Percentiles rank a stretch among this genome's conserved stretches.
These are phyloP conservation scores for Penicillium salamii DNA, from an alignment of 495 filamentous ascomycete species.

Conservation along the genomic window DNA sequence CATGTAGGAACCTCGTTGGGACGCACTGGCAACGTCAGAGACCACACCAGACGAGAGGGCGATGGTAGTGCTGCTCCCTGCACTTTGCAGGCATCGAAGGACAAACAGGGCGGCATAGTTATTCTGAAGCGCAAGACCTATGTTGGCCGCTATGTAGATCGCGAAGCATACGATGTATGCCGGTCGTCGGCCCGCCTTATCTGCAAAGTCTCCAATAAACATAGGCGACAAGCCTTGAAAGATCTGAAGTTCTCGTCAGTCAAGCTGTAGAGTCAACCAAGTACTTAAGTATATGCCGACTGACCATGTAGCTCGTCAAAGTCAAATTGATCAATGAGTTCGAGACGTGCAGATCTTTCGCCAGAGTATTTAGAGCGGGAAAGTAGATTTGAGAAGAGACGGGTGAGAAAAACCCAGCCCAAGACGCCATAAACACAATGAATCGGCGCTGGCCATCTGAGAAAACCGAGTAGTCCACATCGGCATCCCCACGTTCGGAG, in stretches of 20 bases:
- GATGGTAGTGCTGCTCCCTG: constrained; percentile 47
- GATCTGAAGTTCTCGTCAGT: constrained; percentile 28
- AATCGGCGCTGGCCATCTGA: constrained; percentile 20
- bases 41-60: constrained; percentile 43
- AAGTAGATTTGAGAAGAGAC: constrained; percentile 75
- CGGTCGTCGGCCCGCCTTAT: constrained; percentile 46
- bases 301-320: constrained; percentile 61
- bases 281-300: neutral
- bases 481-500: constrained; percentile 3
- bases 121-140: constrained; percentile 47
- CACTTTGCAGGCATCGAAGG: constrained; percentile 47
- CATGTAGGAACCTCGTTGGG: constrained; percentile 47
- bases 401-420: constrained; percentile 65
- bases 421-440: constrained; percentile 61
- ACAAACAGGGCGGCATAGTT: constrained; percentile 48
- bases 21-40: constrained; percentile 38
- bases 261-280: neutral
- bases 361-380: constrained; percentile 62
- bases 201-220: constrained; percentile 48
- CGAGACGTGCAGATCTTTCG: constrained; percentile 57
- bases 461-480: constrained; percentile 30
- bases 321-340: constrained; percentile 65
- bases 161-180: constrained; percentile 44
- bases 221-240: constrained; percentile 50
- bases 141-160: constrained; percentile 48